These are phyloP conservation scores for Pseudocercospora fuligena DNA, from an alignment of 2,329 filamentous ascomycete species.

Conservation along the genomic window DNA sequence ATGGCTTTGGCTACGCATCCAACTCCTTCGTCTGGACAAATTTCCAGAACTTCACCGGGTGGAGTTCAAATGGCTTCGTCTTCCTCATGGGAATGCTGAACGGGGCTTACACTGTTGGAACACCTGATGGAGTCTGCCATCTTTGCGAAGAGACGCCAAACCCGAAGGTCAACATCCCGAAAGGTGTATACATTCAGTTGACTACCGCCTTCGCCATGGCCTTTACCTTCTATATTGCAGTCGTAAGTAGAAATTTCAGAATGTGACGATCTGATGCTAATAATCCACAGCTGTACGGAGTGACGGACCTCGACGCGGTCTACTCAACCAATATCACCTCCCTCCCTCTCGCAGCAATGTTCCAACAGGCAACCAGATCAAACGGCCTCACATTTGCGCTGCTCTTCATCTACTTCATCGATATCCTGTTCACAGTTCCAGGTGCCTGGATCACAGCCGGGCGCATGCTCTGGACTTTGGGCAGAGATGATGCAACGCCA, in stretches of 20 bases:
- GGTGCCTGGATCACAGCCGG: slow-evolving; percentile 65
- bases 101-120: slow-evolving; percentile 67
- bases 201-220: slow-evolving; percentile 58
- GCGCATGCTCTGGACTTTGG: slow-evolving; percentile 67
- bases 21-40: slow-evolving; percentile 49
- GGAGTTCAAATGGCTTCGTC: slow-evolving; percentile 59
- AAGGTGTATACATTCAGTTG: slow-evolving; percentile 58
- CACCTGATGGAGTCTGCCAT: slow-evolving; percentile 66
- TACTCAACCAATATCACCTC: slow-evolving; percentile 47
- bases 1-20: slow-evolving; percentile 47
- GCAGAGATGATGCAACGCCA: slow-evolving; percentile 61
- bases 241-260: slow-evolving; percentile 25
- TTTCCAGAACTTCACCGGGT: slow-evolving; percentile 50
- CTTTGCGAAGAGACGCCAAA: slow-evolving; percentile 66
- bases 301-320: slow-evolving; percentile 62
- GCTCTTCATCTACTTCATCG: slow-evolving; percentile 54
- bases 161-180: slow-evolving; percentile 59
- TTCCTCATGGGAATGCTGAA: slow-evolving; percentile 69
- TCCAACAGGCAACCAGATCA: slow-evolving; percentile 55
- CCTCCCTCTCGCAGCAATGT: slow-evolving; percentile 69
- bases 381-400: slow-evolving; percentile 49
- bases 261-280: slow-evolving; percentile 2
- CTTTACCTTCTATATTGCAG: slow-evolving; percentile 47
- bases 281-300: slow-evolving; percentile 56
- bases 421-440: slow-evolving; percentile 57